A percentile compares a stretch with the other conserved stretches of the same genome.
These are phyloP conservation scores for Linanthus parryae DNA, from an alignment of 148 eudicot genomes.

Conservation along the genomic window DNA sequence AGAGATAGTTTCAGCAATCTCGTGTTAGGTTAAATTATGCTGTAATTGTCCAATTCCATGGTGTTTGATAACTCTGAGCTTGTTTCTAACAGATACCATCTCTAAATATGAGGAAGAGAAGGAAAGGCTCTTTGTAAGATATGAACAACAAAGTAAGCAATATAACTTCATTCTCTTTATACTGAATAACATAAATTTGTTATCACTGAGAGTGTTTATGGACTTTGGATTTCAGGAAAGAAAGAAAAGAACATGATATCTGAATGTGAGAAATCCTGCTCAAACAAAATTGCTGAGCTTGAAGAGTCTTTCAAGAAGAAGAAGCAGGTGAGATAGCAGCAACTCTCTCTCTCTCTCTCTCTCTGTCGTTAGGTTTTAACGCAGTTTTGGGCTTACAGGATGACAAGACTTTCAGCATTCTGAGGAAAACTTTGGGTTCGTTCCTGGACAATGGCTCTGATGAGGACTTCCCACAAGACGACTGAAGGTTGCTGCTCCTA, in stretches of 20 bases:
- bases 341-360: background rate
- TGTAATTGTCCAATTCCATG: too few relatives aligned
- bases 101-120: constrained; percentile 87
- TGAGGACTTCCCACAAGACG: constrained; percentile 64
- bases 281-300: constrained; percentile 18
- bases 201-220: background rate
- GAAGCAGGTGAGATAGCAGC: constrained; percentile 15
- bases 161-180: constrained; percentile 7
- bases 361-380: background rate
- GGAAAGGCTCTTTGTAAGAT: constrained; percentile 56
- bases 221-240: constrained; percentile 13
- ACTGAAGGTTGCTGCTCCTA: constrained; percentile 28
- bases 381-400: constrained; percentile 33
- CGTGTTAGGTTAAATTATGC: too few relatives aligned
- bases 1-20: too few relatives aligned
- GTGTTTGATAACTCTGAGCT: too few relatives aligned
- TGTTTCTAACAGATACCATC: constrained; percentile 42
- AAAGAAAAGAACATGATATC: constrained; percentile 17
- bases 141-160: constrained; percentile 78
- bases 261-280: constrained; percentile 18
- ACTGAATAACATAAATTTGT: too few relatives aligned
- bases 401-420: constrained; percentile 75
- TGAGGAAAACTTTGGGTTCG: constrained; percentile 71
- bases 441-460: constrained; percentile 76
- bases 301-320: constrained; percentile 23